Conservation (phyloP, 805 yeast genomes). For the Middelhovenomyces tepae region DNA sequence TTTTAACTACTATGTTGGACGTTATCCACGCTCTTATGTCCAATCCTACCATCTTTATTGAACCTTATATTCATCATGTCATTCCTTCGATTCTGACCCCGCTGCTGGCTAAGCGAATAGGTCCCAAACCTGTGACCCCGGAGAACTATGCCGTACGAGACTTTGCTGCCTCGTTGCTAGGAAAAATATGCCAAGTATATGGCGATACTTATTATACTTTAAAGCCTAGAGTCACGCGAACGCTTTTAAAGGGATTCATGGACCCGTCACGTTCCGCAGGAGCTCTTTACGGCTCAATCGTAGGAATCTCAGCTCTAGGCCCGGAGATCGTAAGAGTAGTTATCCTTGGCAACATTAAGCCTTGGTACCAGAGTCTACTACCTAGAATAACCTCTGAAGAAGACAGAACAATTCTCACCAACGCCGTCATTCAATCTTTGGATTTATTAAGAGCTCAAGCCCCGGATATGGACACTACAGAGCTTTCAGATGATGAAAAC, state of each 20-base stretch:
- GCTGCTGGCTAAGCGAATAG: conserved; percentile 81
- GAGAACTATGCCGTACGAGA: conserved; percentile 63
- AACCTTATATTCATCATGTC: conserved; percentile 91
- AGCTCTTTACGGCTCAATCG: conserved; percentile 85
- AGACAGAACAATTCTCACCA: conserved; percentile 42
- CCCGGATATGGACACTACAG: conserved; percentile 27
- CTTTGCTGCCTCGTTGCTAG: conserved; percentile 75
- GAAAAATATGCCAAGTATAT: conserved; percentile 67
- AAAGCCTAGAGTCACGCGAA: conserved; percentile 89
- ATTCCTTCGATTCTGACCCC: conserved; percentile 95
- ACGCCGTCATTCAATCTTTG: conserved; percentile 48
- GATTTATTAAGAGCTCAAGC: conserved; percentile 31
- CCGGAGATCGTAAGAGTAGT: conserved; percentile 79
- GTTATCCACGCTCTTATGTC: conserved; percentile 76
- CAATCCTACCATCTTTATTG: conserved; percentile 78
- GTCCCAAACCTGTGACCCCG: conserved; percentile 33
- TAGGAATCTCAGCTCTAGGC: conserved; percentile 78
- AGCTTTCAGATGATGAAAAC: conserved; percentile 26
- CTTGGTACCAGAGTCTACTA: conserved; percentile 47
- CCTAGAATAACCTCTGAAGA: conserved; percentile 27
- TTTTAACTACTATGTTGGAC: conserved; percentile 78
- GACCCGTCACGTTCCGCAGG: conserved; percentile 78
- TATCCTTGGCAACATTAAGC: conserved; percentile 71
- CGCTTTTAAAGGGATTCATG: conserved; percentile 81
- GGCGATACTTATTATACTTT: conserved; percentile 82